These are phyloP conservation scores for Nakazawaea pomicola DNA, from an alignment of 805 yeast species.

Conservation along the genomic window DNA sequence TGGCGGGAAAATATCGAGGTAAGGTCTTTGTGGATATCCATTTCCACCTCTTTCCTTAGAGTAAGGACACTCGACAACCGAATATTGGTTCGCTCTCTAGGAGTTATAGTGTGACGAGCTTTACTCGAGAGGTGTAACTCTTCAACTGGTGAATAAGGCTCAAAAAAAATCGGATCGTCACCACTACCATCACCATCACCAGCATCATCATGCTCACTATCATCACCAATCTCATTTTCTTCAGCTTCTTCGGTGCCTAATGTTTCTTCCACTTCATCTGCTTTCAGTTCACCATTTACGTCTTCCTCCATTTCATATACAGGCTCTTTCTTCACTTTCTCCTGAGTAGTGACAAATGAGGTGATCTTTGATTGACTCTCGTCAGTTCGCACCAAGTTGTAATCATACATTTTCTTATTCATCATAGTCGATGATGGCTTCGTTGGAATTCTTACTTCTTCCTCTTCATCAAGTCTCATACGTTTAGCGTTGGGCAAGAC, in stretches of 20 bases:
- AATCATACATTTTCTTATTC: slow-evolving; percentile 44
- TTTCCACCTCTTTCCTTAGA: slow-evolving; percentile 48
- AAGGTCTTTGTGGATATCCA: slow-evolving; percentile 41
- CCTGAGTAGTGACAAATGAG: slow-evolving; percentile 22
- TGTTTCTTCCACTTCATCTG: too few relatives aligned
- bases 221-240: too few relatives aligned
- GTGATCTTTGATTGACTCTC: slow-evolving; percentile 54
- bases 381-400: slow-evolving; percentile 69
- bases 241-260: slow-evolving; percentile 2
- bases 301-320: slow-evolving; percentile 2
- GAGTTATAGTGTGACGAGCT: not conserved
- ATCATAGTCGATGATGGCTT: not conserved
- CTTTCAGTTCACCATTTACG: slow-evolving; percentile 7
- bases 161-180: too few relatives aligned
- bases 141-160: not conserved
- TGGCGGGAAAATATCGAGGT: slow-evolving; percentile 66
- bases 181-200: too few relatives aligned
- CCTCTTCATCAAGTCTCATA: slow-evolving; percentile 15
- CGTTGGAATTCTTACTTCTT: not conserved
- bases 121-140: not conserved
- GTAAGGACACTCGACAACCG: slow-evolving; percentile 54
- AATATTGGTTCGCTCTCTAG: slow-evolving; percentile 32
- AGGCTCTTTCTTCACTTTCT: not conserved
- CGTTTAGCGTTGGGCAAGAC: slow-evolving; percentile 36
- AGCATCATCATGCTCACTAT: too few relatives aligned